Base-by-base conservation (phyloP, 1,284 basidiomycete species). In the Apiotrichum sp. region DNA sequence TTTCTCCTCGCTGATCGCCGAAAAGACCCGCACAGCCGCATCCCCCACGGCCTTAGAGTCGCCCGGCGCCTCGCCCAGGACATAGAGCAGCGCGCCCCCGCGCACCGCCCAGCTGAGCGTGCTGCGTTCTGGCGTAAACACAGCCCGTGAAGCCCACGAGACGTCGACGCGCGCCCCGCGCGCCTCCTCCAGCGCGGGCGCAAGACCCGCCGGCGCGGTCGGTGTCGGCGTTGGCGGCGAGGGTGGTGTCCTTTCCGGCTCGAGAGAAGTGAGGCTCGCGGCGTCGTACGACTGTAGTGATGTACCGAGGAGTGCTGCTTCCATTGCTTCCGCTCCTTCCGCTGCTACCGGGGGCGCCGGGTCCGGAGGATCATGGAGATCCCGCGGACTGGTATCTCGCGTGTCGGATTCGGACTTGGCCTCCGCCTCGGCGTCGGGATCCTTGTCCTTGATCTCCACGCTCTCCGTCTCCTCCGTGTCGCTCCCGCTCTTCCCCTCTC, bases 31-130 rank as follows among this genome's bases (percentile, higher is more conserved):
- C 22, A 22, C 22, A 22, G 22, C 22, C 22, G 22, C 22, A 22
- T 22, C 22, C 22, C 22, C 22, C 22, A 22, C 22, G 22, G 22
- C 22, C 22, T 22, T 22, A 22, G 22, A 22, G 22, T 22, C 22
- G 22, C 22, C 22, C 22, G 22, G 22, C 22, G 22, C 22, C 22
- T 22, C 22, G n/a, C 13, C 16, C 6, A 70, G 31, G 33, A 67
- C 29, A 49, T 61, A 66, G 3, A 71, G 47, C 6, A 72, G 57
- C 3, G 61, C 48, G 7, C 53, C 52, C 35, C 70, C 68, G 33
- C 71, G 65, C 13, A 69, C 65, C 43, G 68, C 56, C 68, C 69
- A 72, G 11, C 38, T 50, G 32, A 68, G 14, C 11, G 36, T 13
- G 36, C 36, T 22, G 22, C 22, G 36, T 38, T 38, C 36, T 13